Conservation (phyloP, 2,329 filamentous ascomycete species). For the Curvularia sp. region DNA sequence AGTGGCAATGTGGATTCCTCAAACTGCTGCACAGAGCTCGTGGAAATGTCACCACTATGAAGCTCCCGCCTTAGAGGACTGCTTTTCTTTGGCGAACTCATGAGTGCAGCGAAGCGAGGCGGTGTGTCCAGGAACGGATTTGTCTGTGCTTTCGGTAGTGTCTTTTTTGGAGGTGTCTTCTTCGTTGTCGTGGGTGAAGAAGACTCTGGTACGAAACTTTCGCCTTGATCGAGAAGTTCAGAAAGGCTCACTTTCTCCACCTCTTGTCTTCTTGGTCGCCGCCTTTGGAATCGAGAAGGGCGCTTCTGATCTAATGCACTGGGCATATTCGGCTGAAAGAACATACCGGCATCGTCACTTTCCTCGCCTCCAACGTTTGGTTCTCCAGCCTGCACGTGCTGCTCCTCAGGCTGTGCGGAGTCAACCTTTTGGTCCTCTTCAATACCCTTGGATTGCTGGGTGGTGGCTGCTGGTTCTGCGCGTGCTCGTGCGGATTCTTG, state of each 20-base stretch:
- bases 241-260: constrained; percentile 43
- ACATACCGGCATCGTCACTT: constrained; percentile 50
- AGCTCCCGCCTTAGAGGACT: constrained; percentile 47
- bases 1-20: constrained; percentile 42
- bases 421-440: constrained; percentile 28
- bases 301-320: constrained; percentile 36
- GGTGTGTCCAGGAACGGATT: constrained; percentile 46
- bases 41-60: constrained; percentile 36
- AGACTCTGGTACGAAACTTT: constrained; percentile 44
- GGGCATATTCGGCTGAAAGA: constrained; percentile 47
- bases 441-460: constrained; percentile 1
- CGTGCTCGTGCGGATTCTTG: constrained; percentile 17
- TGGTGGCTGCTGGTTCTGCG: constrained; percentile 9
- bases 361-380: constrained; percentile 31
- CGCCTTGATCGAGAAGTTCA: constrained; percentile 40
- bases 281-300: constrained; percentile 25
- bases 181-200: constrained; percentile 34
- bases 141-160: constrained; percentile 9
- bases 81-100: constrained; percentile 43
- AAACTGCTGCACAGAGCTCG: constrained; percentile 27
- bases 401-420: constrained; percentile 10
- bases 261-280: constrained; percentile 31
- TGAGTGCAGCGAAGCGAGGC: constrained; percentile 36
- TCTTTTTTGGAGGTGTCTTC: constrained; percentile 22
- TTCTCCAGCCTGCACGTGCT: constrained; percentile 22